Evolutionary conservation across 805 yeast species (phyloP), one percentile per base, ranked within the genome.

Genomic region (Candida sithepensis): DNA sequence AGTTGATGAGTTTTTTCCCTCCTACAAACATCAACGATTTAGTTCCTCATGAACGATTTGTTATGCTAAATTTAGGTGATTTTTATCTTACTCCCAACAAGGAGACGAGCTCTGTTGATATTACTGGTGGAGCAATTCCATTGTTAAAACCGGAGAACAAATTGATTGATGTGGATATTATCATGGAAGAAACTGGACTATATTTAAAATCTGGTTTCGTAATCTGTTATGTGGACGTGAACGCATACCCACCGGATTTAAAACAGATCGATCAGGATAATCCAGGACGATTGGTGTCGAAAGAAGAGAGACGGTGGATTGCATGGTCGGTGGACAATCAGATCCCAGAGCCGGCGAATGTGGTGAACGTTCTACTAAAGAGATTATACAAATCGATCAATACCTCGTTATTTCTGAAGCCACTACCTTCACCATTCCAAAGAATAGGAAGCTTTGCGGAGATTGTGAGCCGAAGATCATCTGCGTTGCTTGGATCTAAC

Each of bases 1-100:
- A 57, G 19, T 50, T 68, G 21, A 66, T 73, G 44, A 68, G 72
- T 1, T 79, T 73, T 48, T 79, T 74, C 54, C 83, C 85, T 0
- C 82, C 86, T 0, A 68, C 78, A 0, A 75, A 78, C 53, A 75
- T 82, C 39, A 74, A 73, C 44, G 85, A 81, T 12, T 67, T 82
- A 21, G 63, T 80, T n/a, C 85, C 85, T 1, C 72, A 70, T 44
- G 67, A 72, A 23, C 73, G 72, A 49, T 71, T 78, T 54, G 71
- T 78, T 22, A 64, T 81, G 21, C 58, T 81, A 33, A 73, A 77
- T 51, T 54, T 81, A 23, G 85, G 84, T 0, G 70, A 68, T 41
- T 78, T 82, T 53, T 49, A 47, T 2, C 61, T 78, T 1, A 20
- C 42, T 8, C 20, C 33, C 32, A 24, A 24, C 10, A 24, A 24